Conservation (phyloP, 192 early-diverging fungal species). For the Ramicandelaber brevisporus region DNA sequence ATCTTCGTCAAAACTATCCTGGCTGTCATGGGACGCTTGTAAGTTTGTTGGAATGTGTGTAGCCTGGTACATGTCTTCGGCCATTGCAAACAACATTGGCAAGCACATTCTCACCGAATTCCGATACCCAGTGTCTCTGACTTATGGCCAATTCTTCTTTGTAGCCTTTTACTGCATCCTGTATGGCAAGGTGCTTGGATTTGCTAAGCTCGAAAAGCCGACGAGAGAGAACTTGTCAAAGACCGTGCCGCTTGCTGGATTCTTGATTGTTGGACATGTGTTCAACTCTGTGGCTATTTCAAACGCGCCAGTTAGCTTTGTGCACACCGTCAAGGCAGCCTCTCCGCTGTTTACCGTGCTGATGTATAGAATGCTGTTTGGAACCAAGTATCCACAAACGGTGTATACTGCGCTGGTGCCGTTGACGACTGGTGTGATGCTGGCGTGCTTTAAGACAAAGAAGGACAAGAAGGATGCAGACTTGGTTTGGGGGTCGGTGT, state of each 20-base stretch:
- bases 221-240: too few species aligned
- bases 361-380: slow-evolving; percentile 41
- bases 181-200: slow-evolving; percentile 18
- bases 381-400: slow-evolving; percentile 32
- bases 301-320: slow-evolving; percentile 48
- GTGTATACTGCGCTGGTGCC: slow-evolving; percentile 58
- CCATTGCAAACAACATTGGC: slow-evolving; percentile 59
- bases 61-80: slow-evolving; percentile 60
- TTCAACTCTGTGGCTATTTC: slow-evolving; percentile 51
- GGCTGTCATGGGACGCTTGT: too few species aligned
- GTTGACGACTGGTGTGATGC: slow-evolving; percentile 62
- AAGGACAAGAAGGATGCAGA: too few species aligned
- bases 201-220: too few species aligned
- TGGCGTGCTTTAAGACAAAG: slow-evolving; percentile 63
- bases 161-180: slow-evolving; percentile 34
- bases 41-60: too few species aligned
- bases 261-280: slow-evolving; percentile 67
- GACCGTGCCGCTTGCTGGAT: slow-evolving; percentile 45
- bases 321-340: slow-evolving; percentile 78
- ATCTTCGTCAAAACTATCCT: too few species aligned
- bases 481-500: too few species aligned
- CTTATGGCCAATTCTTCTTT: slow-evolving; percentile 59
- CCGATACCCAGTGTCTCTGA: slow-evolving; percentile 57
- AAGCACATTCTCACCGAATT: slow-evolving; percentile 58
- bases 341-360: slow-evolving; percentile 70